These are phyloP conservation scores for Chamaecyparis obtusa DNA, from an alignment of 75 land plant genomes.

Conservation along the genomic window DNA sequence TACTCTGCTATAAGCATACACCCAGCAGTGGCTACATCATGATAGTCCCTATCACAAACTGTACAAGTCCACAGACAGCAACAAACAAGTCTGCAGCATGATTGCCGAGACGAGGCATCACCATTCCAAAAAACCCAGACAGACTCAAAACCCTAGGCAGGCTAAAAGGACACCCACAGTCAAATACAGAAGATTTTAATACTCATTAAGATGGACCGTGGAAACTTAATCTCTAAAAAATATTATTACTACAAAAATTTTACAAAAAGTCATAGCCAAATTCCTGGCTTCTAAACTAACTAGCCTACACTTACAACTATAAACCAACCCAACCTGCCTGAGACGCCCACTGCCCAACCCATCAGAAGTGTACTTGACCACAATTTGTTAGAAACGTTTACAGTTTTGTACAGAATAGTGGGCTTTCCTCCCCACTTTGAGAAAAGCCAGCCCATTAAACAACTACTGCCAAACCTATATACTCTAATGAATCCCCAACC, in stretches of 20 bases:
- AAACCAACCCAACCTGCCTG: not conserved
- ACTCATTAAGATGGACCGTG: too few species aligned
- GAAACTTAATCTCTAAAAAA: too few species aligned
- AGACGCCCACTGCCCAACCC: not conserved
- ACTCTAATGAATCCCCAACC: not conserved
- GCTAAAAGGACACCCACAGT: too few species aligned
- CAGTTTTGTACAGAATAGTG: not conserved
- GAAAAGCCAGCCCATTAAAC: not conserved
- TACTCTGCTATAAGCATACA: too few species aligned
- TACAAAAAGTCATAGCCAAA: too few species aligned
- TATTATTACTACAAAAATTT: too few species aligned
- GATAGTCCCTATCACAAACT: not conserved
- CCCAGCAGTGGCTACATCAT: too few species aligned
- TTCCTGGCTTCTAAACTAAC: too few species aligned
- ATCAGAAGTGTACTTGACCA: not conserved
- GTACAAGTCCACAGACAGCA: not conserved
- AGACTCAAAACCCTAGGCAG: not conserved
- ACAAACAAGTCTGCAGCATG: too few species aligned
- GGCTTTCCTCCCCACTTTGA: not conserved
- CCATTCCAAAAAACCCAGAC: not conserved
- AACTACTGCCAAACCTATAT: not conserved
- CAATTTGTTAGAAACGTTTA: not conserved
- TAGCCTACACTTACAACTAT: too few species aligned
- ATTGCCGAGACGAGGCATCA: not conserved
- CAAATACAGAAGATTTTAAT: too few species aligned